Conservation (phyloP, 2,329 filamentous ascomycete species). For the Fusarium burgessii region DNA sequence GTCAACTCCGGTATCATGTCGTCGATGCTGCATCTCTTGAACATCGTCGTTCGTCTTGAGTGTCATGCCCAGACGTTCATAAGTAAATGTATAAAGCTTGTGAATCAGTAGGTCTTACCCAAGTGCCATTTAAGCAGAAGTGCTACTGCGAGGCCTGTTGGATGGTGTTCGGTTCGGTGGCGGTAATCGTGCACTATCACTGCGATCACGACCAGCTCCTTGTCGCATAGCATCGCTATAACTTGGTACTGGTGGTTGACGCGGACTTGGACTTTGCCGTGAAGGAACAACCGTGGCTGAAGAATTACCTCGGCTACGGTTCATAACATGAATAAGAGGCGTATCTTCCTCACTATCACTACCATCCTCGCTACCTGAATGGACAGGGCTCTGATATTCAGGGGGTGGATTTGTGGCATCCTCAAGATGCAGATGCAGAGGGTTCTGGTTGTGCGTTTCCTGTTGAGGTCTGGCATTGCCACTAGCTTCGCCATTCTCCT, state of each 20-base stretch:
- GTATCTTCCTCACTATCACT: slow-evolving; percentile 69
- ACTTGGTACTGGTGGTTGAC: slow-evolving; percentile 78
- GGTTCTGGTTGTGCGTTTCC: slow-evolving; percentile 53
- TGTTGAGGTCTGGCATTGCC: slow-evolving; percentile 41
- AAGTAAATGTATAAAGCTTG: neutral
- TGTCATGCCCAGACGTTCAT: slow-evolving; percentile 11
- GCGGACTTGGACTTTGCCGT: slow-evolving; percentile 39
- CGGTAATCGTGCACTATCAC: slow-evolving; percentile 41
- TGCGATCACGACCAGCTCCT: slow-evolving; percentile 52
- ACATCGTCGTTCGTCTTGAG: slow-evolving; percentile 22
- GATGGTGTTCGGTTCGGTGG: slow-evolving; percentile 28
- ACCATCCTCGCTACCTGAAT: slow-evolving; percentile 70
- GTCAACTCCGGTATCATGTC: slow-evolving; percentile 42
- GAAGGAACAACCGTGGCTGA: slow-evolving; percentile 54
- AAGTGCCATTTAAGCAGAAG: slow-evolving; percentile 23
- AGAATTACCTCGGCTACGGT: slow-evolving; percentile 64
- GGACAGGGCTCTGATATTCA: slow-evolving; percentile 75
- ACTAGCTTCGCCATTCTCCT: slow-evolving; percentile 75
- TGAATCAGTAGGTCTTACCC: neutral
- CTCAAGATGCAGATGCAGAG: slow-evolving; percentile 58
- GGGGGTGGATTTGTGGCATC: slow-evolving; percentile 74
- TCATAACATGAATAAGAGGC: slow-evolving; percentile 64
- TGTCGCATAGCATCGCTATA: slow-evolving; percentile 80
- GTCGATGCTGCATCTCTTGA: slow-evolving; percentile 27
- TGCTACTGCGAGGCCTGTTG: slow-evolving; percentile 36